phyloP scores from a whole-genome alignment of 345 rosid genomes.

The Lepidium sativum region DNA sequence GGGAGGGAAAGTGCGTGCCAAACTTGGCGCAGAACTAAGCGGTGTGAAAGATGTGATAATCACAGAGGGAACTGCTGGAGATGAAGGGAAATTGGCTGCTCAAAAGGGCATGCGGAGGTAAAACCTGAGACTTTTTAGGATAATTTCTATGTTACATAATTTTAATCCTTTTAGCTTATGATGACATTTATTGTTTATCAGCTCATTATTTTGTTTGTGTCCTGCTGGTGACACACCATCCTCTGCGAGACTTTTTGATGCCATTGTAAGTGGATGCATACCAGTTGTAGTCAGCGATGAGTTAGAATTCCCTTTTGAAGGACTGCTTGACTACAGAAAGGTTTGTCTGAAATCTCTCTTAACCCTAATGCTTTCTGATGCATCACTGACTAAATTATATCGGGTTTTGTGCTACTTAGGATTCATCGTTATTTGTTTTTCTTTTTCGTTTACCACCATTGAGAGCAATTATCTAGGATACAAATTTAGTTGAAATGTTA shows the following conservation, averaged over 20 bases:
- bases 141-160: no score
- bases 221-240: constrained; percentile 99
- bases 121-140: background rate
- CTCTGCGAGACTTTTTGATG: constrained; percentile 93
- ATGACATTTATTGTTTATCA: constrained; percentile 14
- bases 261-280: constrained; percentile 93
- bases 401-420: background rate
- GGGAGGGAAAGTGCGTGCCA: constrained; percentile 96
- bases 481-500: no score
- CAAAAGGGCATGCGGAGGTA: constrained; percentile 90
- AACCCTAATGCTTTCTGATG: no score
- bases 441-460: background rate
- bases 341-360: constrained; percentile 22
- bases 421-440: background rate
- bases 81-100: constrained; percentile 74
- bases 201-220: constrained; percentile 81
- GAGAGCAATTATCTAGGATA: no score
- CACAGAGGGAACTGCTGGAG: constrained; percentile 86
- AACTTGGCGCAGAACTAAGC: constrained; percentile 61
- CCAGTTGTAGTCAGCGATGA: constrained; percentile 93
- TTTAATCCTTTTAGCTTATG: background rate
- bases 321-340: constrained; percentile 79
- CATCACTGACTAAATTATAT: background rate
- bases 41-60: constrained; percentile 49
- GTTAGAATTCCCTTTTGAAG: constrained; percentile 95